A percentile compares a stretch with the other conserved stretches of the same genome.
Evolutionary conservation across 495 filamentous ascomycete genomes (phyloP).

Genomic region (Penicillium psychrofluorescens): DNA sequence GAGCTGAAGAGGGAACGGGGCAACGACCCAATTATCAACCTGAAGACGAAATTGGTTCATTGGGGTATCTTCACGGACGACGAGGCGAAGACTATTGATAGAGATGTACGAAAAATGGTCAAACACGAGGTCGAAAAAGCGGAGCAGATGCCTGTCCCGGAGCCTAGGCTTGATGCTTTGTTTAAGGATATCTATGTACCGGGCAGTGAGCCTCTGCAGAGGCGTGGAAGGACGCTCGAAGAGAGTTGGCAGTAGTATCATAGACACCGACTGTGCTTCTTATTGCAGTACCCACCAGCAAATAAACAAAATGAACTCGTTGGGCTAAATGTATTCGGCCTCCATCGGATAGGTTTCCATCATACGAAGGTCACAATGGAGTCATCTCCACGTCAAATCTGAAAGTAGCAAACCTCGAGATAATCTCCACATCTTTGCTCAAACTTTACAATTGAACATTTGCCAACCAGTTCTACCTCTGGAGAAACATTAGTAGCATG

Average conservation of each 20-base stretch:
- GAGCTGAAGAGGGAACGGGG: constrained; percentile 80
- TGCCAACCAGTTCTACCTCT: not conserved
- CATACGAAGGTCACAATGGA: too few relatives aligned
- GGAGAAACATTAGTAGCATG: not conserved
- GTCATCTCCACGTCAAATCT: too few relatives aligned
- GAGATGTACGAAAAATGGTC: constrained; percentile 67
- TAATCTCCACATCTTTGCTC: too few relatives aligned
- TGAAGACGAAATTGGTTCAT: constrained; percentile 82
- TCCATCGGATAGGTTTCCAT: too few relatives aligned
- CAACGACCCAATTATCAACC: constrained; percentile 85
- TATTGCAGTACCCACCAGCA: not conserved
- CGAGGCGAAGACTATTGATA: constrained; percentile 81
- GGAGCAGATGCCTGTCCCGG: constrained; percentile 70
- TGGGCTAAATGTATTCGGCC: too few relatives aligned
- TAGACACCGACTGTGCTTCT: not conserved
- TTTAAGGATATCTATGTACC: constrained; percentile 88
- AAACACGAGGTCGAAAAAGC: constrained; percentile 76
- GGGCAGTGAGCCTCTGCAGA: constrained; percentile 62
- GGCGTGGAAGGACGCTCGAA: constrained; percentile 16
- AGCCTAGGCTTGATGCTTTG: constrained; percentile 62
- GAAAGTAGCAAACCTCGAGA: too few relatives aligned
- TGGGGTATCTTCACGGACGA: constrained; percentile 84
- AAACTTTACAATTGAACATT: not conserved
- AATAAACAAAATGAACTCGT: not conserved
- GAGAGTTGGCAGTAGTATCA: constrained; percentile 10